These are phyloP conservation scores for Cordyceps tenuipes DNA, from an alignment of 2,329 filamentous ascomycete species.

Conservation along the genomic window DNA sequence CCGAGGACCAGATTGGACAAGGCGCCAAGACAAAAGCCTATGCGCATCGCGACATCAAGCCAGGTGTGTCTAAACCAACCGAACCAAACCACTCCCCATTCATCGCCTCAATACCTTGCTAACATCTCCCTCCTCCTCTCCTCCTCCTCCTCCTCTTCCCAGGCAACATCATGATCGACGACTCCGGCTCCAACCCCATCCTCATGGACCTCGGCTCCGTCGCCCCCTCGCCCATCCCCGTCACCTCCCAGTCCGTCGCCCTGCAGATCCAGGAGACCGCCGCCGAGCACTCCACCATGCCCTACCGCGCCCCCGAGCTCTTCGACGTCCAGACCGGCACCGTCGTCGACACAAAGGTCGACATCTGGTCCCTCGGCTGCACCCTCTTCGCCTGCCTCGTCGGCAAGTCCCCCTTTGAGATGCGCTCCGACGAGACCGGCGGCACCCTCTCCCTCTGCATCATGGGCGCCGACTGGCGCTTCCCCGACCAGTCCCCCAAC, in stretches of 20 bases:
- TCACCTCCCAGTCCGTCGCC: conserved; percentile 83
- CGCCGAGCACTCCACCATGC: conserved; percentile 96
- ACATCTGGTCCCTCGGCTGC: conserved; percentile 96
- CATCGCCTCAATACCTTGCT: background rate
- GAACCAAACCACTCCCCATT: background rate
- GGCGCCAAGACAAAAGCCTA: conserved; percentile 70
- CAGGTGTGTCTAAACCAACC: conserved; percentile 48
- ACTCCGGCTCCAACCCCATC: conserved; percentile 79
- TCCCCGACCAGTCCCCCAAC: conserved; percentile 74
- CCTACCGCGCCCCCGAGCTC: conserved; percentile 92
- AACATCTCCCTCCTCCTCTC: background rate
- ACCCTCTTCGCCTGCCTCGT: conserved; percentile 96
- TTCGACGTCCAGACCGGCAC: conserved; percentile 95
- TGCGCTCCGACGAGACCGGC: conserved; percentile 90
- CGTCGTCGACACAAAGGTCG: conserved; percentile 89
- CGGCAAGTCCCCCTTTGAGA: conserved; percentile 94
- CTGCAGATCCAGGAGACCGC: conserved; percentile 90
- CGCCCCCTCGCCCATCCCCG: conserved; percentile 75
- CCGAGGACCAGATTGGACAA: conserved; percentile 57
- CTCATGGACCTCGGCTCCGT: conserved; percentile 96
- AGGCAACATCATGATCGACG: conserved; percentile 97
- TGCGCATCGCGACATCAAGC: conserved; percentile 94
- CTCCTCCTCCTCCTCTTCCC: too few species aligned
- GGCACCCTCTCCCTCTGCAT: conserved; percentile 90
- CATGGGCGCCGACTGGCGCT: conserved; percentile 89